phyloP scores from a whole-genome alignment of 495 filamentous ascomycete species.

The Penicillium bovifimosum region DNA sequence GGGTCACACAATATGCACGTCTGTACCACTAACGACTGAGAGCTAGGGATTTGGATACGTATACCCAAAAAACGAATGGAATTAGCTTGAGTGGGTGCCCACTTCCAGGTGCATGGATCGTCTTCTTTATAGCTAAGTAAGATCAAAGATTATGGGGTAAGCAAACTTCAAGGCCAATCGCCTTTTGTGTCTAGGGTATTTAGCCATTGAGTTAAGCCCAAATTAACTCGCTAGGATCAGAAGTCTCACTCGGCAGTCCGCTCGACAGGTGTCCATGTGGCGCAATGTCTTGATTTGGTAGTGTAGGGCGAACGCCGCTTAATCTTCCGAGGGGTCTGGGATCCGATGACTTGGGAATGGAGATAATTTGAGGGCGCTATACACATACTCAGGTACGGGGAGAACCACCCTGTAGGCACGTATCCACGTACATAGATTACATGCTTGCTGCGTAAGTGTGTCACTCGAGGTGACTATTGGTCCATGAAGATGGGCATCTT shows the following conservation, averaged over 20 bases:
- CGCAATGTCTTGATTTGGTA: neutral
- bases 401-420: too few relatives aligned
- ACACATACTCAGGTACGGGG: neutral
- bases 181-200: slow-evolving; percentile 6
- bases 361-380: neutral
- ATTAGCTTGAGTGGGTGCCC: slow-evolving; percentile 6
- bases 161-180: slow-evolving; percentile 10
- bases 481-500: slow-evolving; percentile 2
- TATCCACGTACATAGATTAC: too few relatives aligned
- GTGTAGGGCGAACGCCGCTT: slow-evolving; percentile 2
- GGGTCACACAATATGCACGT: slow-evolving; percentile 17
- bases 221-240: neutral
- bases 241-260: slow-evolving; percentile 3
- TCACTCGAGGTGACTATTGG: slow-evolving; percentile 6
- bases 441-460: neutral
- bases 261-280: slow-evolving; percentile 6
- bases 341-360: slow-evolving; percentile 3
- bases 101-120: slow-evolving; percentile 6
- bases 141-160: neutral
- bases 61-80: slow-evolving; percentile 8
- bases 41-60: slow-evolving; percentile 5
- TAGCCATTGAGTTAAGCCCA: slow-evolving; percentile 2
- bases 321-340: neutral
- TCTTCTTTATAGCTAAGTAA: slow-evolving; percentile 11
- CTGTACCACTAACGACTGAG: slow-evolving; percentile 25